Conservation (phyloP, 1,139 yeast species). For the Saccharomycopsis crataegensis region DNA sequence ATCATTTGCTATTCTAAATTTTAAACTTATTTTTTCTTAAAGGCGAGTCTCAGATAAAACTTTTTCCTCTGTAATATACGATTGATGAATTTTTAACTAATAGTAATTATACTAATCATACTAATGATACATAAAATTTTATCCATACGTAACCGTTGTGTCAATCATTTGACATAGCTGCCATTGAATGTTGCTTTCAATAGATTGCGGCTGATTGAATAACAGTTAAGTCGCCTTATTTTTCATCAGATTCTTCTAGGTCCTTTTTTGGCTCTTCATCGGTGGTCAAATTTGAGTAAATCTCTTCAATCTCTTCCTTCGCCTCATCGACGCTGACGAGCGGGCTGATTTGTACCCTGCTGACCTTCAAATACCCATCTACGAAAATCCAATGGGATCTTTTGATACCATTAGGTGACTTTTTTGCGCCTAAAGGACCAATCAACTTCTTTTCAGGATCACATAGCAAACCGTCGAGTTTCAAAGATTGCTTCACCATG, state of each 20-base stretch:
- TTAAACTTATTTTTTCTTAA: too few relatives aligned
- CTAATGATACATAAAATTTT: too few relatives aligned
- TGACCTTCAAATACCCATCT: slow-evolving; percentile 63
- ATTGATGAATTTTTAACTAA: too few relatives aligned
- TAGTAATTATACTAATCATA: too few relatives aligned
- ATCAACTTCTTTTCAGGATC: slow-evolving; percentile 71
- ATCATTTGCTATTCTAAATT: too few relatives aligned
- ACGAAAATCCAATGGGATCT: slow-evolving; percentile 88
- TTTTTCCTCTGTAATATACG: too few relatives aligned
- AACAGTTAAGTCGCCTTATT: too few relatives aligned
- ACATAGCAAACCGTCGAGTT: slow-evolving; percentile 57
- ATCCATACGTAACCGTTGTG: too few relatives aligned
- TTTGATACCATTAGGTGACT: slow-evolving; percentile 57
- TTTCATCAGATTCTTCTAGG: not conserved
- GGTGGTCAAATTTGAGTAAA: slow-evolving; percentile 24
- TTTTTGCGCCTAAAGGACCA: slow-evolving; percentile 74
- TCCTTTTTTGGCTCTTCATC: slow-evolving; percentile 13
- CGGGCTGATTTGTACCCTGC: slow-evolving; percentile 68
- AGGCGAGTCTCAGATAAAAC: too few relatives aligned
- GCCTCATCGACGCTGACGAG: slow-evolving; percentile 66
- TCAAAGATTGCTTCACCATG: slow-evolving; percentile 61
- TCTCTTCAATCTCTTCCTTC: slow-evolving; percentile 42
- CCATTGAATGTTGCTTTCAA: too few relatives aligned
- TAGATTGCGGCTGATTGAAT: too few relatives aligned
- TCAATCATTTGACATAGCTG: too few relatives aligned